Evolutionary conservation across 768 basidiomycete species (phyloP), one percentile per base, ranked within the genome.

Genomic region (Piloderma croceum): DNA sequence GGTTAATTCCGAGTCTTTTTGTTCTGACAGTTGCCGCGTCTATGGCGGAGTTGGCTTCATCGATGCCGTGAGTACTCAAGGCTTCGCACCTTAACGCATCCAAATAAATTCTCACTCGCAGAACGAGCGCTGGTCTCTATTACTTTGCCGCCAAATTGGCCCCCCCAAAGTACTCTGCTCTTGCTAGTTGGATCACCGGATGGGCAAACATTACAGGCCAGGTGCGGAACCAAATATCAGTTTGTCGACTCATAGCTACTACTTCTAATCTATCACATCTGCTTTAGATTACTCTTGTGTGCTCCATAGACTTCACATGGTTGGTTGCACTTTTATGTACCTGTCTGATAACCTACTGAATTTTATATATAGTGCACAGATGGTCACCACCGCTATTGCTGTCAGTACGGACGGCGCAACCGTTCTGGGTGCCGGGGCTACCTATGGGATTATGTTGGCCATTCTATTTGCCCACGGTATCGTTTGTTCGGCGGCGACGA

Each of bases 141-240:
- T 87, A 85, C 57, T 86, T 85, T 58, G 81, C 83, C 2, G 80
- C 83, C 0, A 85, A 81, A 53, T 58, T 87, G 32, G 83, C 84
- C 3, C 79, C 81, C 1, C 69, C 70, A 5, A 67, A 71, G 50
- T 76, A 77, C 41, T 69, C 79, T 3, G 69, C 81, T 6, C 59
- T 87, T 38, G 76, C 80, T 2, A 78, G 80, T 47, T 79, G 77
- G 77, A 71, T 79, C 38, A 79, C 77, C 34, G 77, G 79, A 6
- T 83, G 81, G 81, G 80, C 82, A 11, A 85, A 85, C 47, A 71
- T 84, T 31, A 83, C 81, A 10, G 83, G 83, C 20, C 82, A 81
- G 57, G 63, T 80, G 13, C n/a, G n/a, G n/a, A n/a, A n/a, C n/a
- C n/a, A n/a, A n/a, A n/a, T n/a, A n/a, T n/a, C n/a, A n/a, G n/a